Evolutionary conservation across 2,329 filamentous ascomycete genomes (phyloP), one percentile per base, ranked within the genome.

Genomic region (Arthrinium puccinioides): DNA sequence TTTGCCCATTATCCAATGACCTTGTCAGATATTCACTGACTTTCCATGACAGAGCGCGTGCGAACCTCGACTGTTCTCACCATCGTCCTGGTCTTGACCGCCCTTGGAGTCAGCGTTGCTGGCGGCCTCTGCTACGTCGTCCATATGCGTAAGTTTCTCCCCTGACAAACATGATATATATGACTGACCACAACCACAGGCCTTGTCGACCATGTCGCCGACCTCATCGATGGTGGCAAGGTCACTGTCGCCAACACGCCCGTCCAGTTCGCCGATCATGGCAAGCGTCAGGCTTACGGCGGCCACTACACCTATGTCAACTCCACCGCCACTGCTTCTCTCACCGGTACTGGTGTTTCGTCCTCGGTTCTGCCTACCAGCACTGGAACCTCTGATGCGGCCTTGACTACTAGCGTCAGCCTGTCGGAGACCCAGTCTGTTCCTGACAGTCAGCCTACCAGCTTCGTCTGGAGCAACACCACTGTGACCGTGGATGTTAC

Each of bases 91-190:
- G 20, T 21, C 15, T n/a, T 36, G 24, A 19, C 28, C 7, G 21
- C 33, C 24, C 14, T 36, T n/a, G 33, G 23, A 7, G 33, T 26
- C 8, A 20, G 16, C 28, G 24, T 27, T 6, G 33, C 33, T 14
- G 33, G 23, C 11, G 33, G 33, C 18, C 15, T 36, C 11, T 36
- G 33, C 33, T 36, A 20, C 10, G 23, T 36, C 20, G 23, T 36
- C 19, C 33, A 36, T 18, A 36, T 36, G 33, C 23, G 33, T 36
- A 36, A 18, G 33, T 14, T 25, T n/a, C 16, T 14, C 5, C 5
- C 5, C 7, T 16, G 18, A 28, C 4, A 7, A 5, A 14, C 24
- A 19, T 6, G 8, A n/a, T 9, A 11, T 6, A 8, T 13, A 13
- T 14, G 13, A 5, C 18, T 36, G 9, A 36, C 16, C 13, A 4